A percentile compares a stretch with the other conserved stretches of the same genome.
These are phyloP conservation scores for Xerocomus spinulosus DNA, from an alignment of 768 basidiomycete genomes.

Conservation along the genomic window DNA sequence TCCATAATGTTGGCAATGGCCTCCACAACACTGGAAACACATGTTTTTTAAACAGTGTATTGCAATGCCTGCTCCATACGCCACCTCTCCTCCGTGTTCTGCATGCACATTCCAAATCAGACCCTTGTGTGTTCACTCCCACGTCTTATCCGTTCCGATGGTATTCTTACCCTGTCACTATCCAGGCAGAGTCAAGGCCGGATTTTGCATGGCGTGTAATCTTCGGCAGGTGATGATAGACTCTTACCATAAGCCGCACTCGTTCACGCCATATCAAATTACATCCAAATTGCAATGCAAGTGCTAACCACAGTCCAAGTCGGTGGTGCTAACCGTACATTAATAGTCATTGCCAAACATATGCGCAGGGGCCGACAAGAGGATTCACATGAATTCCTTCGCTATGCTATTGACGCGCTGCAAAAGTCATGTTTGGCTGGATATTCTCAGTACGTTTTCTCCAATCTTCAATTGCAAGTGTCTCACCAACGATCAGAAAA, in stretches of 20 bases:
- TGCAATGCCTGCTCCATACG: constrained; percentile 92
- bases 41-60: constrained; percentile 91
- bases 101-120: constrained; percentile 40
- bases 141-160: background rate
- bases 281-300: constrained; percentile 66
- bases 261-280: constrained; percentile 64
- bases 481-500: constrained; percentile 46
- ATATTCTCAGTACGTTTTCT: constrained; percentile 54
- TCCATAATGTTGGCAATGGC: constrained; percentile 50
- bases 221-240: constrained; percentile 54
- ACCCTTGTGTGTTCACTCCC: constrained; percentile 51
- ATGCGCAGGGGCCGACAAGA: constrained; percentile 92
- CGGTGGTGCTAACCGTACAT: constrained; percentile 5
- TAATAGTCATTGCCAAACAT: constrained; percentile 81
- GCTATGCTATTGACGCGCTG: constrained; percentile 87
- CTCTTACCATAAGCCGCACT: constrained; percentile 41
- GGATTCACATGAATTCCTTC: constrained; percentile 96
- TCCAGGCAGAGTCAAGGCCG: constrained; percentile 38
- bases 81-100: constrained; percentile 74
- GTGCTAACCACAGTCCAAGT: constrained; percentile 20
- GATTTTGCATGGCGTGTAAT: constrained; percentile 79
- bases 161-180: constrained; percentile 6
- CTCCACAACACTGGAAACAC: constrained; percentile 88
- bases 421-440: constrained; percentile 81
- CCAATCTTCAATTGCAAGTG: background rate